Conservation (phyloP, 352 stramenopile species). For the Hyaloperonospora brassicae region DNA sequence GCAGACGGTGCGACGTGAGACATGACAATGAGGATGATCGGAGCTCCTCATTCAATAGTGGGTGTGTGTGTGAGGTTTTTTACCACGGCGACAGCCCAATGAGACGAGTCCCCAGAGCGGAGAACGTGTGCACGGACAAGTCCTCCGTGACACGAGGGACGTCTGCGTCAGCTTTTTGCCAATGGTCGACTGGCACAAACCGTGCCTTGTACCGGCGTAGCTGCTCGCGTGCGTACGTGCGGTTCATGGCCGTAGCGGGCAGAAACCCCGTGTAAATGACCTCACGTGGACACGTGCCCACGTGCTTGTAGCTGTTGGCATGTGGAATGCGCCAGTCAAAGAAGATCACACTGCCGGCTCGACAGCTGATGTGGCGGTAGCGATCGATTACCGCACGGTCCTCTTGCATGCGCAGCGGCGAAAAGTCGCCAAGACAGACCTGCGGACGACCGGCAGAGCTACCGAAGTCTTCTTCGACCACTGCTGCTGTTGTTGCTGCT, state of each 20-base stretch:
- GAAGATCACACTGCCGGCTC: constrained; percentile 74
- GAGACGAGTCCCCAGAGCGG: constrained; percentile 46
- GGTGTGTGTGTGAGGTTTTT: too few relatives aligned
- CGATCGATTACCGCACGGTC: constrained; percentile 66
- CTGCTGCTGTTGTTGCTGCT: too few relatives aligned
- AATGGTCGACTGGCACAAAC: constrained; percentile 64
- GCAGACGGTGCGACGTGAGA: too few relatives aligned
- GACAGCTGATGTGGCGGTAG: constrained; percentile 54
- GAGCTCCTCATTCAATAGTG: too few relatives aligned
- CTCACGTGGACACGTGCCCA: constrained; percentile 43
- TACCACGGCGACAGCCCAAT: constrained; percentile 63
- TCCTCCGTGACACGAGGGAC: constrained; percentile 41
- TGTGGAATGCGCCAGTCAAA: constrained; percentile 86
- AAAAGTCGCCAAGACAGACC: constrained; percentile 85
- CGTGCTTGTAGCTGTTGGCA: constrained; percentile 82
- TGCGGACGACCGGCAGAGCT: constrained; percentile 29
- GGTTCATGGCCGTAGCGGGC: constrained; percentile 62
- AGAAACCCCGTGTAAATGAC: constrained; percentile 86
- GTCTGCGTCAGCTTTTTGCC: constrained; percentile 61
- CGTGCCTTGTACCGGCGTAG: constrained; percentile 55
- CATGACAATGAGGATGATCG: too few relatives aligned
- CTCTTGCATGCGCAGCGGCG: constrained; percentile 76
- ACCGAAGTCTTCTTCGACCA: constrained; percentile 8
- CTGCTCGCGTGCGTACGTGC: constrained; percentile 62
- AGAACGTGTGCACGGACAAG: constrained; percentile 63